Evolutionary conservation across 805 yeast genomes (phyloP), one percentile per base, ranked within the genome.

Genomic region (Wickerhamomyces chambardii): DNA sequence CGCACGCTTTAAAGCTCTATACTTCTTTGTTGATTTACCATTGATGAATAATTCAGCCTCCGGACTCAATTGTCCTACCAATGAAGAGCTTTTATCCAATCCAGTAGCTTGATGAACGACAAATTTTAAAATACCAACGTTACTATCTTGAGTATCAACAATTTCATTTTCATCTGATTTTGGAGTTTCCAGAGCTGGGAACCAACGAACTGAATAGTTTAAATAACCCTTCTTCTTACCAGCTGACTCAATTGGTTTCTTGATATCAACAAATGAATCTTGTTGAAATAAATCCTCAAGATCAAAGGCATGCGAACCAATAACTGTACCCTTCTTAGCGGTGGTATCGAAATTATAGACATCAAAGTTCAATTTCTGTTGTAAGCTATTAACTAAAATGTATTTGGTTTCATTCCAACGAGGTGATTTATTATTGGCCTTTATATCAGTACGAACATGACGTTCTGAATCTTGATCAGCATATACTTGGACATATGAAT

Each of bases 111-210:
- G 71, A 40, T 78, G 77, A 33, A 84, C 56, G 10, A 67, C 66
- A 28, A 83, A 47, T 47, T 79, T 82, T 57, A 81, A 61, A 38
- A 84, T 76, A 64, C 92, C 94, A 34, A 76, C 74, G 46, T 81
- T 86, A n/a, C 78, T 57, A 35, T 75, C 80, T 10, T 73, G 72
- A 17, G 43, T 37, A 4, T 47, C 53, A 17, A 44, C 50, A 15
- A 54, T 58, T 26, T 48, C 53, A 15, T 50, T 46, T 19, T 54
- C 59, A 15, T 52, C 58, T 10, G 38, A 47, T 7, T 34, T 34
- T 11, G 43, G 40, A 18, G 40, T 18, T 16, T 43, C 41, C 17
- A 50, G 36, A 18, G 50, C 59, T 21, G 68, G 66, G 42, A 56
- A 56, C 64, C 67, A 64, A 39, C 59, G 56, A 25, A 63, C 43